Evolutionary conservation across 2,329 filamentous ascomycete genomes (phyloP), one percentile per base, ranked within the genome.

Genomic region (Fusarium gaditjirri): DNA sequence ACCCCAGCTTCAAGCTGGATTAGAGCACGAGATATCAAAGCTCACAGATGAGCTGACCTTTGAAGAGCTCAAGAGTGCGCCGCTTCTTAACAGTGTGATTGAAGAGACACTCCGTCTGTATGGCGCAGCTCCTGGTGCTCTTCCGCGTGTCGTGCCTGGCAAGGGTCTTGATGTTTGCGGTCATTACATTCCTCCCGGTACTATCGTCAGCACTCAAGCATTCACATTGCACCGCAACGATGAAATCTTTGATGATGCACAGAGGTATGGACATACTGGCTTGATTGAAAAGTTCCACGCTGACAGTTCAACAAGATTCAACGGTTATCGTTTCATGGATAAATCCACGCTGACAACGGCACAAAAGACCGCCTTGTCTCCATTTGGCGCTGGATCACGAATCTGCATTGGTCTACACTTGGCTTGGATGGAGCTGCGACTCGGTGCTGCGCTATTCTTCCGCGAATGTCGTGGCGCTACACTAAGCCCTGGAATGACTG

Each of bases 51-150:
- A 47, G 19, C 1, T 70, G 6, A 42, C 12, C 0, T 41, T 55
- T 8, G 54, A 66, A 1, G 62, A 72, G 4, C 39, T 72, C 0
- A 63, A 70, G 33, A 56, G 11, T 12, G 44, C 64, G 0, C 65
- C 59, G 0, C 54, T 74, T 0, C 36, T 74, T 0, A 72, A 70
- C 2, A 72, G 65, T 17, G 50, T 74, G 0, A 63, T 74, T 4
- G 61, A 70, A 14, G 71, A 74, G 11, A 67, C 69, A 0, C 31
- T 74, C 3, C 29, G 72, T 4, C 27, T 74, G 0, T 74, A 74
- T 13, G 71, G 71, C 0, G 71, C 72, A 3, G 72, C 71, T 1
- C 68, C 68, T 9, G 71, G 68, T 16, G 53, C 50, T 5, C 27
- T 70, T 6, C 71, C 71, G 0, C 54, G 72, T 0, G 33, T 47